Evolutionary conservation across 2,329 filamentous ascomycete genomes (phyloP).

Genomic region (Fusarium sp.): DNA sequence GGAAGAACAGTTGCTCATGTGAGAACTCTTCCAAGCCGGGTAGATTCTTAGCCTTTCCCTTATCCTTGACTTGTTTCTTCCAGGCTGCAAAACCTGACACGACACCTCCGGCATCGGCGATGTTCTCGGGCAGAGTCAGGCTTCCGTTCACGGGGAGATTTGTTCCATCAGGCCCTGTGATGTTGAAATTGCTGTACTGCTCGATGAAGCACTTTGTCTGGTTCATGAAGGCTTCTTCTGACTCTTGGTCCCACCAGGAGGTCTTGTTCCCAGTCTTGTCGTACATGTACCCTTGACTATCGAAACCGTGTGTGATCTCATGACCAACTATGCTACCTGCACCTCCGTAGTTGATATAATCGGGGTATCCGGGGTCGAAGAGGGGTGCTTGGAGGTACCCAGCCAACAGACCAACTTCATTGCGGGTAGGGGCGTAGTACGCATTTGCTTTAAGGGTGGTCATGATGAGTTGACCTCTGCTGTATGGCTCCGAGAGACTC

Average conservation of each 20-base stretch:
- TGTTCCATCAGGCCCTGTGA: constrained; percentile 66
- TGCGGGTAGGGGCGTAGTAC: constrained; percentile 72
- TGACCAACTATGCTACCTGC: constrained; percentile 76
- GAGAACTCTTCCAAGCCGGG: constrained; percentile 71
- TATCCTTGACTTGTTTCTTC: constrained; percentile 66
- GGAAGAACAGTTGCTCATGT: constrained; percentile 76
- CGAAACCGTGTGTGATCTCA: constrained; percentile 77
- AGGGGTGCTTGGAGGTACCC: constrained; percentile 77
- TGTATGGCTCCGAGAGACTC: constrained; percentile 67
- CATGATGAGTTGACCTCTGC: constrained; percentile 71
- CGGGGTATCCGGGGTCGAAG: constrained; percentile 70
- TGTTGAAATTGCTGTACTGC: constrained; percentile 72
- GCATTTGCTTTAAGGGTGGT: constrained; percentile 72
- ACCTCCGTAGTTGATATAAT: constrained; percentile 75
- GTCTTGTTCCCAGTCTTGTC: constrained; percentile 73
- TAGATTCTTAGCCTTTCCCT: constrained; percentile 61
- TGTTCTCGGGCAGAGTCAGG: constrained; percentile 75
- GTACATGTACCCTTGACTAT: constrained; percentile 72
- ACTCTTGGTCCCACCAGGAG: constrained; percentile 74
- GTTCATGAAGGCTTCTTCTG: constrained; percentile 67
- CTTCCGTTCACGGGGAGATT: constrained; percentile 70
- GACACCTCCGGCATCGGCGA: constrained; percentile 76
- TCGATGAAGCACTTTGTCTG: constrained; percentile 73
- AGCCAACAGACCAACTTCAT: constrained; percentile 70
- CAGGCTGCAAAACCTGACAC: constrained; percentile 72